Evolutionary conservation across 306 rosid genomes (phyloP), one percentile per base, ranked within the genome.

Genomic region (Acmispon strigosus): DNA sequence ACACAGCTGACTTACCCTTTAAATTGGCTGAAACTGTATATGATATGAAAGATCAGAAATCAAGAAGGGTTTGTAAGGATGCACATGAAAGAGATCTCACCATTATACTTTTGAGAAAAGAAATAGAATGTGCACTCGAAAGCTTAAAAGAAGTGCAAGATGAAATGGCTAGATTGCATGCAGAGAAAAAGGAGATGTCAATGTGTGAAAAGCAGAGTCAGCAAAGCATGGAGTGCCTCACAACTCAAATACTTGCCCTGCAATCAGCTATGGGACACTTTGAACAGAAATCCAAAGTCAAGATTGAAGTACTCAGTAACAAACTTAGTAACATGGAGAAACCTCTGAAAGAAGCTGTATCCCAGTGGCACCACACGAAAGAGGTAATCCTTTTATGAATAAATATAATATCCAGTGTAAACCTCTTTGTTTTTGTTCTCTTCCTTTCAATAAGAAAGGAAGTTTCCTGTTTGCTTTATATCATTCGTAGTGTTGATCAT

Each of bases 51-150:
- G 51, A 45, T 56, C 45, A 47, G 62, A 77, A 83, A 64, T 75
- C 84, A 51, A 39, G 55, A 76, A 64, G 61, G 32, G 41, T 73
- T 57, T 48, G 44, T 78, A 73, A 73, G 82, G 76, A 78, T 43
- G 80, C 8, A n/a, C 32, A 37, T 74, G 79, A 83, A 71, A 84
- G 82, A 75, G 97, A 90, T 75, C 75, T 20, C 50, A 84, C 93
- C 58, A 85, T 93, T 74, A 22, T 73, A 27, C 98, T 93, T 68
- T 67, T 93, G 80, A 90, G 85, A 81, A 88, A 83, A 79, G 97
- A 90, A 82, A 87, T 93, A 60, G 94, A 84, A 80, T 78, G 85
- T 76, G 92, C 98, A 64, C 87, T 93, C 72, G 81, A 80, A 72
- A 93, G 88, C 87, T 84, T 93, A 78, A 69, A 84, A 79, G 88